Conservation (phyloP, 441 rosid species). For the Erysimum cheiri region DNA sequence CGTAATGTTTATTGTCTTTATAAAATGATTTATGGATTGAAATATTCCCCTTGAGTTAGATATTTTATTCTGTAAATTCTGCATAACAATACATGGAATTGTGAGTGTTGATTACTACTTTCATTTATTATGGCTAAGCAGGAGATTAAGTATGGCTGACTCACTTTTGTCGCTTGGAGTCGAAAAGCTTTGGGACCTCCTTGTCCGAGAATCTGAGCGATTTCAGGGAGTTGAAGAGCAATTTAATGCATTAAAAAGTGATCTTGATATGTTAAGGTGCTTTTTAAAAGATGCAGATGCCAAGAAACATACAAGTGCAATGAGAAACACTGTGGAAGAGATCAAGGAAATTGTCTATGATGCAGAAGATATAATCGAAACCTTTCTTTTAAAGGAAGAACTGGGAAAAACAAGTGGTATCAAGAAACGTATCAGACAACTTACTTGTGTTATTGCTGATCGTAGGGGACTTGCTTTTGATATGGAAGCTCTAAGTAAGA, state of each 20-base stretch:
- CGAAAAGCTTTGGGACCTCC: slow-evolving; percentile 37
- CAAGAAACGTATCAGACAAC: too few relatives aligned
- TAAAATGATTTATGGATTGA: too few relatives aligned
- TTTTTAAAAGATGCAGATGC: slow-evolving; percentile 41
- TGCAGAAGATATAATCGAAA: slow-evolving; percentile 42
- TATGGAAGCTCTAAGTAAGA: too few relatives aligned
- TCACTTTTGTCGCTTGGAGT: slow-evolving; percentile 25
- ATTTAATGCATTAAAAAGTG: slow-evolving; percentile 19
- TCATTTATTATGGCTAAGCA: too few relatives aligned
- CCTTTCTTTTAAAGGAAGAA: slow-evolving; percentile 24
- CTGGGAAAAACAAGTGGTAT: background rate
- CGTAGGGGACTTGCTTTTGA: too few relatives aligned
- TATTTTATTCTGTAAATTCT: too few relatives aligned
- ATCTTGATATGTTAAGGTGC: slow-evolving; percentile 34
- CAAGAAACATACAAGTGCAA: slow-evolving; percentile 30
- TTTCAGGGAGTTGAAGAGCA: slow-evolving; percentile 30
- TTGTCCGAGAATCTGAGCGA: slow-evolving; percentile 30
- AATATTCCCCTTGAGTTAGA: too few relatives aligned
- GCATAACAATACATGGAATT: too few relatives aligned
- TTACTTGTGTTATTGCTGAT: too few relatives aligned
- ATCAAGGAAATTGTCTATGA: slow-evolving; percentile 42
- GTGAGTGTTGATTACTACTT: too few relatives aligned
- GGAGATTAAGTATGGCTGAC: slow-evolving; percentile 27
- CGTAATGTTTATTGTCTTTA: too few relatives aligned
- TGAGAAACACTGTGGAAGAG: slow-evolving; percentile 33